phyloP scores from a whole-genome alignment of 2,329 filamentous ascomycete genomes.

The Fusarium circinatum region DNA sequence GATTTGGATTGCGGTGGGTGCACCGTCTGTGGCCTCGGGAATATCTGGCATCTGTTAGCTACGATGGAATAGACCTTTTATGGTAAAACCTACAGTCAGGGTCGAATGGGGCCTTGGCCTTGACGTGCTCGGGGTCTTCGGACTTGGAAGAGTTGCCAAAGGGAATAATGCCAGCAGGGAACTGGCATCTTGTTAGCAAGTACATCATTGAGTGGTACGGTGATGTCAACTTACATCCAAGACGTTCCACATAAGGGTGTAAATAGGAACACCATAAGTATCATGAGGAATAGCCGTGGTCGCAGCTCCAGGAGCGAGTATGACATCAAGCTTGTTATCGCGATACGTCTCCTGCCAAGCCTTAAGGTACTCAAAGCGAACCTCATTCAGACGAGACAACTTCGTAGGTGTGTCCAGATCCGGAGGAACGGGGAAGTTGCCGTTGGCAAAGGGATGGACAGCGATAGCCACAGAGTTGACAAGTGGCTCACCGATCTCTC shows the following conservation, averaged over 20 bases:
- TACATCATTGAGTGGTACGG: rapidly evolving
- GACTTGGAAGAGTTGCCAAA: constrained; percentile 31
- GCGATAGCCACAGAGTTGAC: constrained; percentile 29
- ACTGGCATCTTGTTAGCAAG: constrained; percentile 3
- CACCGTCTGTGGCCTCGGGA: constrained; percentile 28
- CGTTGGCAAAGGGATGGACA: constrained; percentile 30
- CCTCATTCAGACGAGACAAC: constrained; percentile 13
- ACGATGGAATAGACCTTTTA: rapidly evolving
- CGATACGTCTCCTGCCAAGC: constrained; percentile 29
- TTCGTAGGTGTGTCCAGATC: not conserved
- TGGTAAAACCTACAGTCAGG: constrained; percentile 29
- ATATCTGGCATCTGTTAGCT: constrained; percentile 14
- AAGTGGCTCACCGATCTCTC: constrained; percentile 32
- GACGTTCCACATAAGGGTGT: constrained; percentile 42
- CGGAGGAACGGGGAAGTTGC: constrained; percentile 22
- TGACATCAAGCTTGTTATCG: constrained; percentile 30
- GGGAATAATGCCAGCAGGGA: constrained; percentile 37
- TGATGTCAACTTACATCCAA: constrained; percentile 17
- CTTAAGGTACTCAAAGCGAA: constrained; percentile 6
- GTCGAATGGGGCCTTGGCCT: constrained; percentile 27
- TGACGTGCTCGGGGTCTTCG: constrained; percentile 12
- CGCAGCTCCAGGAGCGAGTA: constrained; percentile 29
- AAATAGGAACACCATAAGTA: constrained; percentile 33
- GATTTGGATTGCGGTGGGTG: constrained; percentile 31
- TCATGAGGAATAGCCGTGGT: constrained; percentile 36